These are phyloP conservation scores for Rhodomyrtus tomentosa DNA, from an alignment of 345 rosid genomes.

Conservation along the genomic window DNA sequence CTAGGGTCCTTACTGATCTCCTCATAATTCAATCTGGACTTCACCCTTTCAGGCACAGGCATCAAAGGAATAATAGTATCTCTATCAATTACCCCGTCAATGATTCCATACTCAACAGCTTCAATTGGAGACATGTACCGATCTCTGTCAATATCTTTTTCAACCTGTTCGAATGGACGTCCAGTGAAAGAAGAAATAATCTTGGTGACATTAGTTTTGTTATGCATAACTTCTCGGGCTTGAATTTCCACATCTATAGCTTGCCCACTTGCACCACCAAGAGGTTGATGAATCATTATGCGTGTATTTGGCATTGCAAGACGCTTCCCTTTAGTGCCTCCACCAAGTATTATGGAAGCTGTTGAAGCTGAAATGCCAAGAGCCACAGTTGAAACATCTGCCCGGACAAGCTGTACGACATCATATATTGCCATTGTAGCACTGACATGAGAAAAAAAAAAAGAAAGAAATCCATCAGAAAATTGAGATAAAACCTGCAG, in stretches of 20 bases:
- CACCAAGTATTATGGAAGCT: conserved; percentile 86
- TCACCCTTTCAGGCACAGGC: conserved; percentile 77
- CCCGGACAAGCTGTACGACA: conserved; percentile 80
- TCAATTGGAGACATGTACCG: conserved; percentile 92
- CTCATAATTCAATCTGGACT: conserved; percentile 39
- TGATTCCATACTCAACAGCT: conserved; percentile 85
- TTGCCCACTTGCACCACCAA: conserved; percentile 90
- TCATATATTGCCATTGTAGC: conserved; percentile 96
- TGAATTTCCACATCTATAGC: conserved; percentile 79
- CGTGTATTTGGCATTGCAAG: conserved; percentile 92
- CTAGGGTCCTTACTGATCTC: conserved; percentile 59
- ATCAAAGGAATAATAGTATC: conserved; percentile 72
- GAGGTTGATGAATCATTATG: conserved; percentile 92
- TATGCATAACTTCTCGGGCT: conserved; percentile 82
- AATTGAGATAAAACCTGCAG: not conserved
- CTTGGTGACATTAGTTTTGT: conserved; percentile 57
- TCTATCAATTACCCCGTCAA: conserved; percentile 88
- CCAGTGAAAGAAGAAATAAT: conserved; percentile 67
- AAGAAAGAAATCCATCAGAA: not conserved
- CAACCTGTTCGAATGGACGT: conserved; percentile 67
- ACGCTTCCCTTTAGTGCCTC: conserved; percentile 92
- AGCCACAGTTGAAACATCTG: conserved; percentile 81
- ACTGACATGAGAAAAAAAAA: conserved; percentile 26
- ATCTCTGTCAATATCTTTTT: conserved; percentile 74
- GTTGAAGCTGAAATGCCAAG: conserved; percentile 90